A percentile compares a stretch with the other conserved stretches of the same genome.
phyloP scores from a whole-genome alignment of 2,329 filamentous ascomycete genomes.

The Acephala macrosclerotiorum region DNA sequence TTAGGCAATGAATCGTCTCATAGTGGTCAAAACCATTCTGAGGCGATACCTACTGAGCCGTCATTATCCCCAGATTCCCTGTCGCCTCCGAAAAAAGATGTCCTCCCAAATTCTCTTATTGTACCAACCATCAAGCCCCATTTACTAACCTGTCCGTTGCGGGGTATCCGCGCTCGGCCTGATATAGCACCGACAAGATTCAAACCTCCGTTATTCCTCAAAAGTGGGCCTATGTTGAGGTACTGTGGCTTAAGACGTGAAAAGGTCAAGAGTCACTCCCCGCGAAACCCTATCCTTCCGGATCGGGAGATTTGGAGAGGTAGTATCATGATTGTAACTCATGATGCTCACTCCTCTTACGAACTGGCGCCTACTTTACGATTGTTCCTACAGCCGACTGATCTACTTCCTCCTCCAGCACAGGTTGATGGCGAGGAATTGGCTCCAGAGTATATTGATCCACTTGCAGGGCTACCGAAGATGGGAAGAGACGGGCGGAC shows the following conservation, averaged over 20 bases:
- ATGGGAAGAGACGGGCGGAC: constrained; percentile 85
- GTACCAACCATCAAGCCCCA: constrained; percentile 30
- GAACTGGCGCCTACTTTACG: constrained; percentile 80
- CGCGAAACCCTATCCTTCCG: constrained; percentile 43
- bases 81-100: neutral
- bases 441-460: constrained; percentile 85
- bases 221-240: constrained; percentile 88
- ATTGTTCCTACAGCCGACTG: constrained; percentile 86
- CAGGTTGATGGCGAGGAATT: constrained; percentile 71
- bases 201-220: constrained; percentile 82
- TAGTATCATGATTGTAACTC: constrained; percentile 93
- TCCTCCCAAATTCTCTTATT: neutral
- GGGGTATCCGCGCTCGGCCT: constrained; percentile 45
- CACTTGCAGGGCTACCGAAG: constrained; percentile 86
- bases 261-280: constrained; percentile 48
- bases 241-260: constrained; percentile 85
- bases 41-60: neutral
- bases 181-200: constrained; percentile 69
- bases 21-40: constrained; percentile 1
- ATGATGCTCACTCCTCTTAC: constrained; percentile 84
- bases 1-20: neutral
- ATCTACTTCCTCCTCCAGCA: constrained; percentile 77
- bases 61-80: neutral
- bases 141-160: constrained; percentile 46
- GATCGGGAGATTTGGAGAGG: constrained; percentile 90